Percentiles rank a stretch among this genome's conserved stretches.
Conservation (phyloP, 2,329 filamentous ascomycete species). For the Fusarium ramigenum region DNA sequence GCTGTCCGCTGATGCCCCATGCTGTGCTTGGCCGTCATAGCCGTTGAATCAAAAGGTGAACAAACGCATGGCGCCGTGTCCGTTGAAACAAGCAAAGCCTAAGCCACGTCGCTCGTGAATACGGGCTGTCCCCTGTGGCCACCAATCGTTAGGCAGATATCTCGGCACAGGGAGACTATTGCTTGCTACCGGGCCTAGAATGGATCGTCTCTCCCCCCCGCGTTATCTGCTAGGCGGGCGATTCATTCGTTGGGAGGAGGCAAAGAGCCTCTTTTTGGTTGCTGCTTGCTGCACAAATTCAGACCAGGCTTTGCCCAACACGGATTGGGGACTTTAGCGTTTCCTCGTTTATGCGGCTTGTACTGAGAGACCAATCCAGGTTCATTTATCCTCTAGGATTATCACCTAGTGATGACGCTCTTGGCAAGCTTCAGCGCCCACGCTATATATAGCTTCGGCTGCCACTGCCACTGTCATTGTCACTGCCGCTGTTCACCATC, state of each 20-base stretch:
- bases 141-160: constrained; percentile 27
- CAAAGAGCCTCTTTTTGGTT: constrained; percentile 30
- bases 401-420: constrained; percentile 20
- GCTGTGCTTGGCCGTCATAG: background rate
- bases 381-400: constrained; percentile 1
- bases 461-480: background rate
- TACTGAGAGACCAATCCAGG: constrained; percentile 1
- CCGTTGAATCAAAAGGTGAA: constrained; percentile 19
- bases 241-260: constrained; percentile 23
- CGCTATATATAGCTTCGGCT: constrained; percentile 29
- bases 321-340: constrained; percentile 9
- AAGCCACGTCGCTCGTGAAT: constrained; percentile 38
- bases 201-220: constrained; percentile 12
- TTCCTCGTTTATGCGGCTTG: constrained; percentile 25
- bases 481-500: background rate
- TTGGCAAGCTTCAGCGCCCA: constrained; percentile 22
- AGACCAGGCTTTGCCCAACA: constrained; percentile 9
- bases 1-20: background rate
- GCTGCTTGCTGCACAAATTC: background rate
- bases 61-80: constrained; percentile 13
- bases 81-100: constrained; percentile 22
- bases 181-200: constrained; percentile 17
- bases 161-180: constrained; percentile 22
- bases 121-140: constrained; percentile 26
- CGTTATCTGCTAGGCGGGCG: constrained; percentile 1